Evolutionary conservation across 352 stramenopile genomes (phyloP).

Genomic region (Pythium brachiatum): DNA sequence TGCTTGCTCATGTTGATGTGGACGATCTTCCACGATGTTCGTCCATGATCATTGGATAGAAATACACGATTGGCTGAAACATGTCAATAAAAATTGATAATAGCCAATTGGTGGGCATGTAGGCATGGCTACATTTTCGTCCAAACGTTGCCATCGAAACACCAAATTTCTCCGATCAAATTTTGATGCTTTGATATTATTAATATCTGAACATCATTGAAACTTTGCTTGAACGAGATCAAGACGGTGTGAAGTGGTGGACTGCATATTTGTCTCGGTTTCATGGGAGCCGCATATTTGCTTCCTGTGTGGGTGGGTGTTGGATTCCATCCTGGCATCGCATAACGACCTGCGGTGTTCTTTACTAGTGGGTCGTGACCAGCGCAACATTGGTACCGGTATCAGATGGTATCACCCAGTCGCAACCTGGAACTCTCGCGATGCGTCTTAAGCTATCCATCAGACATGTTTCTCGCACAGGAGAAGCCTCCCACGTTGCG

Average conservation of each 20-base stretch:
- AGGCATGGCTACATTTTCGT: not conserved
- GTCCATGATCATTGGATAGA: not conserved
- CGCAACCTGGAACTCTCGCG: not conserved
- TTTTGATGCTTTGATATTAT: too few relatives aligned
- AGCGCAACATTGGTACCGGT: not conserved
- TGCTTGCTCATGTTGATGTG: not conserved
- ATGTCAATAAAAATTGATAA: not conserved
- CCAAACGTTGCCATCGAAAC: too few relatives aligned
- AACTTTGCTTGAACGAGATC: not conserved
- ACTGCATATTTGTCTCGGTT: not conserved
- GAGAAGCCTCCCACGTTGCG: not conserved
- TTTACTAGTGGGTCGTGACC: not conserved
- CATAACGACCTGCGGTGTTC: not conserved
- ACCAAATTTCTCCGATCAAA: too few relatives aligned
- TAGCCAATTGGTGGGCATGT: not conserved
- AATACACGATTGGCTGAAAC: not conserved
- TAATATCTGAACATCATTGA: too few relatives aligned
- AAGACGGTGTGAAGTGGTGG: not conserved
- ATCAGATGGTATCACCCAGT: not conserved
- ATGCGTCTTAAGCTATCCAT: not conserved
- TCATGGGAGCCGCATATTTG: not conserved
- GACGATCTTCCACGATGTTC: conserved; percentile 1
- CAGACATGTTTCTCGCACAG: too few relatives aligned
- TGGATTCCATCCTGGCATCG: not conserved
- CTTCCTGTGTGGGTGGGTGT: not conserved